A percentile compares a stretch with the other conserved stretches of the same genome.
Evolutionary conservation across 192 early-diverging fungal species (phyloP).

Genomic region (Backusella westeae): DNA sequence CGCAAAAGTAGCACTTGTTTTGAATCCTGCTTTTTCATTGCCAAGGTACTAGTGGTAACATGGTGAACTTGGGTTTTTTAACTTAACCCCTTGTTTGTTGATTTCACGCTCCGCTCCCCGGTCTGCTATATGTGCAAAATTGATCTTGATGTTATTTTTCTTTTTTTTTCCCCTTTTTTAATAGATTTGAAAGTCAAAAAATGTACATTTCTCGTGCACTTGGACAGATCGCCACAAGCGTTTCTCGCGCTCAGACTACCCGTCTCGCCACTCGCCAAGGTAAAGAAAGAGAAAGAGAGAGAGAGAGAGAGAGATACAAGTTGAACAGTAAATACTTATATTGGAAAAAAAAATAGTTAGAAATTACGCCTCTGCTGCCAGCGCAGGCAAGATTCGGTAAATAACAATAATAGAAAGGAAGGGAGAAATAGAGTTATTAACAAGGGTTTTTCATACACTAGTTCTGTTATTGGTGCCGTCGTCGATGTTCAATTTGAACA

Average conservation of each 20-base stretch:
- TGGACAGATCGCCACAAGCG: constrained; percentile 29
- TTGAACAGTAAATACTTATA: not conserved
- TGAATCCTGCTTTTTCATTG: not conserved
- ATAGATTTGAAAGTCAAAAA: constrained; percentile 8
- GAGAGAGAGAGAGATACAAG: constrained; percentile 8
- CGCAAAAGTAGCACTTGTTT: not conserved
- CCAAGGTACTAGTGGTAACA: not conserved
- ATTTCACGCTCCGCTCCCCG: not conserved
- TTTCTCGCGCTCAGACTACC: constrained; percentile 33
- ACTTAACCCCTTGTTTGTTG: not conserved
- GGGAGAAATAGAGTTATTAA: not conserved
- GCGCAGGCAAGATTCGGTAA: constrained; percentile 32
- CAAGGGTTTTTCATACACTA: constrained; percentile 59
- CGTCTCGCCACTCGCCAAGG: constrained; percentile 20
- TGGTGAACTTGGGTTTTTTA: not conserved
- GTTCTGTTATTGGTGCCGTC: constrained; percentile 97
- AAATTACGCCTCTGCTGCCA: constrained; percentile 19
- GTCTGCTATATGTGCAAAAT: not conserved
- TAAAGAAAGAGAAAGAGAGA: constrained; percentile 11
- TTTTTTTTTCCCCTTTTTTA: constrained; percentile 2
- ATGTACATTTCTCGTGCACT: constrained; percentile 40
- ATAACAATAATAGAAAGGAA: not conserved
- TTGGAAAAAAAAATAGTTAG: constrained; percentile 5
- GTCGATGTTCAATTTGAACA: constrained; percentile 97
- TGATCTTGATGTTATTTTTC: not conserved